A percentile compares a stretch with the other conserved stretches of the same genome.
These are phyloP conservation scores for Pterocarpus macrocarpus DNA, from an alignment of 306 rosid genomes.

Conservation along the genomic window DNA sequence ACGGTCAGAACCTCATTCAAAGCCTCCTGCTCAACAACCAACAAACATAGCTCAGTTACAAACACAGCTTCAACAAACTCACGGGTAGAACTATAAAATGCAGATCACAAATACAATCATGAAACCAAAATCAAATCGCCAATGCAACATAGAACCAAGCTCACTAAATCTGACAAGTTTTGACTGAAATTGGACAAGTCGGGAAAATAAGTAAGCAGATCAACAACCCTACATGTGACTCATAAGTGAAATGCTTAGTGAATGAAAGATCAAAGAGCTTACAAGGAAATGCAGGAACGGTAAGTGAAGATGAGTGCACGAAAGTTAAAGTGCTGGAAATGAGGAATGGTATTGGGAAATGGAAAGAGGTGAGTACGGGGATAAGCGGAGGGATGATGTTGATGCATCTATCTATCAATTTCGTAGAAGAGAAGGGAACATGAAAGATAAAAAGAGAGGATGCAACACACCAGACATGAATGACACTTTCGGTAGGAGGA, in stretches of 20 bases:
- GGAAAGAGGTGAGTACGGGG: slow-evolving; percentile 8
- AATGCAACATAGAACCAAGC: slow-evolving; percentile 1
- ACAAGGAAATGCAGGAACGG: slow-evolving; percentile 14
- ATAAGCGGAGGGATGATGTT: slow-evolving; percentile 29
- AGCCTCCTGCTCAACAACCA: slow-evolving; percentile 61
- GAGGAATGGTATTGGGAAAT: slow-evolving; percentile 39
- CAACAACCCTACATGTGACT: slow-evolving; percentile 30
- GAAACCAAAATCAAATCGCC: slow-evolving; percentile 8
- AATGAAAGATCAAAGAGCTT: slow-evolving; percentile 29
- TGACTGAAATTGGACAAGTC: slow-evolving; percentile 37
- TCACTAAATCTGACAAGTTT: slow-evolving; percentile 19
- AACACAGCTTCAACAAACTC: slow-evolving; percentile 7
- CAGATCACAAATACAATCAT: slow-evolving; percentile 50
- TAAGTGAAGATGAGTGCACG: neutral
- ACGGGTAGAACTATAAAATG: neutral
- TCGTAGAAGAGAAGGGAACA: slow-evolving; percentile 67
- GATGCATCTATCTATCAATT: slow-evolving; percentile 59
- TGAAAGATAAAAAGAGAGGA: slow-evolving; percentile 43
- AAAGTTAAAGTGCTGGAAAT: slow-evolving; percentile 40
- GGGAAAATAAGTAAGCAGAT: slow-evolving; percentile 42
- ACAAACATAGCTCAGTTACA: neutral
- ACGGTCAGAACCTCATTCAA: slow-evolving; percentile 50
- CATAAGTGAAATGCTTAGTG: slow-evolving; percentile 32
- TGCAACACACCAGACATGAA: neutral
- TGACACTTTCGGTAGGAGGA: slow-evolving; percentile 3